phyloP scores from a whole-genome alignment of 805 yeast species.

The Teunomyces funiuensis region DNA sequence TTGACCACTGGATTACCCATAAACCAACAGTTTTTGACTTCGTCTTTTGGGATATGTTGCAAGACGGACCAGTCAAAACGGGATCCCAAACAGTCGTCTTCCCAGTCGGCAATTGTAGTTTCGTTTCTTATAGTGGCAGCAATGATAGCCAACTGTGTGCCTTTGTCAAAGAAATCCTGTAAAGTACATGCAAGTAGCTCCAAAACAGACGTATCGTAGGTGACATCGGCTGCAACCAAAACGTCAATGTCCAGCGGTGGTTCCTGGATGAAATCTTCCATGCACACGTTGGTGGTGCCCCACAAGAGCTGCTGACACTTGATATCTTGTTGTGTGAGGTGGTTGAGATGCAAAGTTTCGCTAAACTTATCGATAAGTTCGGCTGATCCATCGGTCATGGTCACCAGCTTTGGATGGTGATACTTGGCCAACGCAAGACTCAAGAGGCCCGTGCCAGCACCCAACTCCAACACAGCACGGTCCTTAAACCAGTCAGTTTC shows the following conservation, averaged over 20 bases:
- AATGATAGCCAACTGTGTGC: conserved; percentile 41
- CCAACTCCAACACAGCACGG: conserved; percentile 62
- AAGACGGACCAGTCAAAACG: conserved; percentile 1
- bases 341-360: conserved; percentile 48
- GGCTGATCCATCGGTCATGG: conserved; percentile 69
- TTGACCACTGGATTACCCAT: conserved; percentile 11
- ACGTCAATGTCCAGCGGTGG: conserved; percentile 39
- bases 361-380: conserved; percentile 49
- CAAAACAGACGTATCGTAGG: conserved; percentile 68
- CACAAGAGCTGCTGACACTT: conserved; percentile 44
- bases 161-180: conserved; percentile 29
- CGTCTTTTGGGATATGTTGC: background rate
- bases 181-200: conserved; percentile 55
- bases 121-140: conserved; percentile 76
- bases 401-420: conserved; percentile 23
- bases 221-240: conserved; percentile 83
- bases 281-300: conserved; percentile 50
- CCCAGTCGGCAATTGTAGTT: conserved; percentile 35
- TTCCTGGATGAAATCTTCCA: conserved; percentile 37
- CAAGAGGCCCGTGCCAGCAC: conserved; percentile 88
- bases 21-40: conserved; percentile 19
- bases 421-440: conserved; percentile 47
- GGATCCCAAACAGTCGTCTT: conserved; percentile 12
- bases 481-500: conserved; percentile 8
- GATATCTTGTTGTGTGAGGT: conserved; percentile 8